These are phyloP conservation scores for Metrosideros polymorpha DNA, from an alignment of 441 rosid genomes.

Conservation along the genomic window DNA sequence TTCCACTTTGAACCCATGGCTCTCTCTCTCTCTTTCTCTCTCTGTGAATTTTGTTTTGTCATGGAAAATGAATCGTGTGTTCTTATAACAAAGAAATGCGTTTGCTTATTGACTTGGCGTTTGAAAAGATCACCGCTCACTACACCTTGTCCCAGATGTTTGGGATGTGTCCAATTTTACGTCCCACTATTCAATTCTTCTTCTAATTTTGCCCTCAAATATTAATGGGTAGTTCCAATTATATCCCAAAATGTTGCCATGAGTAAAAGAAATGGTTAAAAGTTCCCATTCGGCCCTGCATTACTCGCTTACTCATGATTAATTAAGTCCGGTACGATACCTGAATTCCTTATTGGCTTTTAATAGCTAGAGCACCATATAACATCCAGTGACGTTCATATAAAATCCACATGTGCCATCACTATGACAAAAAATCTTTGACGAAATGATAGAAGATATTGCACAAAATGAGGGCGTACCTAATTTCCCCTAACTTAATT, in stretches of 20 bases:
- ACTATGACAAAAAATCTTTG: no score
- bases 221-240: neutral
- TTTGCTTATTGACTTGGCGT: neutral
- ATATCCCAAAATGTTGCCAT: neutral
- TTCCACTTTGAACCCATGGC: neutral
- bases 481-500: no score
- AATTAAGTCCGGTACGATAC: neutral
- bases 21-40: neutral
- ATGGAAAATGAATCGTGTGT: neutral
- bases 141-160: neutral
- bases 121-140: neutral
- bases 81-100: neutral
- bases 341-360: accelerated
- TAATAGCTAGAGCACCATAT: neutral
- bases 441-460: accelerated
- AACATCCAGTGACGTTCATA: neutral
- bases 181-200: neutral
- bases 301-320: neutral
- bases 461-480: neutral
- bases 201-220: neutral
- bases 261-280: neutral
- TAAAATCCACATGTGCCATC: neutral
- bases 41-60: neutral
- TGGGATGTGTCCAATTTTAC: neutral
- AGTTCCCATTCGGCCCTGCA: neutral